These are phyloP conservation scores for Globisporangium irregulare DNA, from an alignment of 352 stramenopile genomes.

Conservation along the genomic window DNA sequence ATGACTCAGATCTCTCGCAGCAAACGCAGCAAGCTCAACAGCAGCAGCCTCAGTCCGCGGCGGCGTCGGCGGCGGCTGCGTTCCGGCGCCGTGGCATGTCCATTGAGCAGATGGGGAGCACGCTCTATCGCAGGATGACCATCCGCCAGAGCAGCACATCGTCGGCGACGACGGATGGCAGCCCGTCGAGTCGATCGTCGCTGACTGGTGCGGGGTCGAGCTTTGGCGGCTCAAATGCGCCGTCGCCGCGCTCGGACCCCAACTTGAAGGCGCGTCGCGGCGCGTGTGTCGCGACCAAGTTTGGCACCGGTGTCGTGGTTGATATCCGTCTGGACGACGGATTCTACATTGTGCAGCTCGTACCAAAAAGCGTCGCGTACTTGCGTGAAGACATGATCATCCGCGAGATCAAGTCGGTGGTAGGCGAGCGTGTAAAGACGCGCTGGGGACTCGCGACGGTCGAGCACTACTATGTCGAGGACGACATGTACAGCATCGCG, in stretches of 20 bases:
- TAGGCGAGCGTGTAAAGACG: slow-evolving; percentile 81
- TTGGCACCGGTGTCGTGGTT: slow-evolving; percentile 70
- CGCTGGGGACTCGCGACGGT: slow-evolving; percentile 82
- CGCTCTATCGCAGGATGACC: slow-evolving; percentile 51
- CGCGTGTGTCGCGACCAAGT: slow-evolving; percentile 71
- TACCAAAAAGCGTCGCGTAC: slow-evolving; percentile 70
- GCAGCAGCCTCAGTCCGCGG: slow-evolving; percentile 26
- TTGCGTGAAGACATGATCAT: slow-evolving; percentile 65
- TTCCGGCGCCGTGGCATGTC: slow-evolving; percentile 46
- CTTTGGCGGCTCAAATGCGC: slow-evolving; percentile 13
- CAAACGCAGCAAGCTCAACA: slow-evolving; percentile 3
- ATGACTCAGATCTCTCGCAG: slow-evolving; percentile 1
- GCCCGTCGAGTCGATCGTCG: slow-evolving; percentile 19
- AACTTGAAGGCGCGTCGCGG: slow-evolving; percentile 47
- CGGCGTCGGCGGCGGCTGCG: slow-evolving; percentile 24
- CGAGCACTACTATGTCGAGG: slow-evolving; percentile 83
- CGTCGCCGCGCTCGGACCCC: slow-evolving; percentile 31
- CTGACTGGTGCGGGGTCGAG: slow-evolving; percentile 22
- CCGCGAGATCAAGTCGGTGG: slow-evolving; percentile 80
- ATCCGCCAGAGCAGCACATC: slow-evolving; percentile 41
- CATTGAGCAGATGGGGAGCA: slow-evolving; percentile 51
- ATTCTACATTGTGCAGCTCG: slow-evolving; percentile 75
- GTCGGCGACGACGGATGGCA: slow-evolving; percentile 19
- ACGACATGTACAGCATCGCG: slow-evolving; percentile 88
- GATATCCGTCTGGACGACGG: slow-evolving; percentile 67